A percentile compares a stretch with the other conserved stretches of the same genome.
These are phyloP conservation scores for Russula lepida DNA, from an alignment of 768 basidiomycete genomes.

Conservation along the genomic window DNA sequence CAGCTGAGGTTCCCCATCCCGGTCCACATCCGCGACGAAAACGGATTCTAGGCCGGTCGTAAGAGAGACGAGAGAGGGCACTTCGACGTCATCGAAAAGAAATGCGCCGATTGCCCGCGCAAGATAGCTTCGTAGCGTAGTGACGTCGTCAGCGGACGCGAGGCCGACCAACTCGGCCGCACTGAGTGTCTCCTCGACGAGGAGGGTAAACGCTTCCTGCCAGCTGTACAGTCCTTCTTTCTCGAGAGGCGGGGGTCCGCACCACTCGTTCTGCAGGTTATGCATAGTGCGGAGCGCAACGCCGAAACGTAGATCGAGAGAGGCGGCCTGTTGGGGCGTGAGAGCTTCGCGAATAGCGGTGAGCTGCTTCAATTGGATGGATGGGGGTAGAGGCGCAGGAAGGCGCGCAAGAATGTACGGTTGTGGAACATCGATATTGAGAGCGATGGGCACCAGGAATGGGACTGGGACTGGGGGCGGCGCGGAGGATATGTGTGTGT, in stretches of 20 bases:
- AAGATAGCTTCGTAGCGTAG: slow-evolving; percentile 41
- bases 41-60: slow-evolving; percentile 53
- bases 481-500: slow-evolving; percentile 41
- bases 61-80: slow-evolving; percentile 58
- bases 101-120: slow-evolving; percentile 67
- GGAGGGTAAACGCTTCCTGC: slow-evolving; percentile 62
- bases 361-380: slow-evolving; percentile 27
- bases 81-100: slow-evolving; percentile 70
- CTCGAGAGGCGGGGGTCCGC: slow-evolving; percentile 41
- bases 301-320: slow-evolving; percentile 56
- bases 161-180: slow-evolving; percentile 31
- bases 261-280: slow-evolving; percentile 70
- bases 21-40: slow-evolving; percentile 33
- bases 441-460: slow-evolving; percentile 39
- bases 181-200: slow-evolving; percentile 50
- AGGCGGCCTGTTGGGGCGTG: slow-evolving; percentile 28
- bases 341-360: slow-evolving; percentile 33
- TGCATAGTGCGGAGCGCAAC: slow-evolving; percentile 56
- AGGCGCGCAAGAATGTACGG: slow-evolving; percentile 41
- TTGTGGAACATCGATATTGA: slow-evolving; percentile 38
- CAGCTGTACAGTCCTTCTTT: slow-evolving; percentile 46
- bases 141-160: slow-evolving; percentile 30
- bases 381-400: not conserved
- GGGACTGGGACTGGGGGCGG: slow-evolving; percentile 24
- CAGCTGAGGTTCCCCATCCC: slow-evolving; percentile 32